Conservation (phyloP, 768 basidiomycete genomes). For the Boletus sp. region DNA sequence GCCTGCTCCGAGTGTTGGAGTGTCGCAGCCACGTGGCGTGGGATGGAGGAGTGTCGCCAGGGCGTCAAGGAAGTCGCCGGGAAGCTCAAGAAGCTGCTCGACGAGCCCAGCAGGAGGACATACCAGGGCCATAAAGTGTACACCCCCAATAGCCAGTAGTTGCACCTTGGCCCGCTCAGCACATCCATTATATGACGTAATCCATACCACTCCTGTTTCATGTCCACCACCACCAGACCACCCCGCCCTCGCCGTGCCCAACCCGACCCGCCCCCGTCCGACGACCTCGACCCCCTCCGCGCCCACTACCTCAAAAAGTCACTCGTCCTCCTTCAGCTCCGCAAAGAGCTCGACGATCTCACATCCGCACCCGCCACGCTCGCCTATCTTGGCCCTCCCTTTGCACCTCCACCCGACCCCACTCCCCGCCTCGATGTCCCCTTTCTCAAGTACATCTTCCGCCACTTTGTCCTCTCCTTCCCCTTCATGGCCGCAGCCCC, state of each 20-base stretch:
- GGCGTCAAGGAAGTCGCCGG: conserved; percentile 58
- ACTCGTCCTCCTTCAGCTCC: conserved; percentile 83
- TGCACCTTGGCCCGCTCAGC: too few species aligned
- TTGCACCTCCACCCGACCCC: conserved; percentile 65
- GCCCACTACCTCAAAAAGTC: conserved; percentile 99
- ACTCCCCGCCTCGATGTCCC: conserved; percentile 70
- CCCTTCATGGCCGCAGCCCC: conserved; percentile 92
- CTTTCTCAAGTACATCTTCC: conserved; percentile 85
- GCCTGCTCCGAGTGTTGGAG: conserved; percentile 83
- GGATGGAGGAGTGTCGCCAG: conserved; percentile 62
- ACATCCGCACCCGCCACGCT: conserved; percentile 56
- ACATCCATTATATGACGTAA: conserved; percentile 11
- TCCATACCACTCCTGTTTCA: not conserved
- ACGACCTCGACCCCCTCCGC: conserved; percentile 73
- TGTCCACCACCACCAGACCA: not conserved
- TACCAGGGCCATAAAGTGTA: conserved; percentile 34
- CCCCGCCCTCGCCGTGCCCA: conserved; percentile 9
- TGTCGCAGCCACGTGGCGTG: conserved; percentile 65
- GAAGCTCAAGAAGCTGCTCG: conserved; percentile 53
- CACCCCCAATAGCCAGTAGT: conserved; percentile 24
- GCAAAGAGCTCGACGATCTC: conserved; percentile 71
- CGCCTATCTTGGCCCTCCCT: conserved; percentile 87
- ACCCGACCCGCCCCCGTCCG: not conserved
- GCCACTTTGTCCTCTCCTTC: conserved; percentile 91
- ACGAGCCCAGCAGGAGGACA: conserved; percentile 32